Conservation (phyloP, 495 filamentous ascomycete genomes). For the Aspergillus coremiiformis region DNA sequence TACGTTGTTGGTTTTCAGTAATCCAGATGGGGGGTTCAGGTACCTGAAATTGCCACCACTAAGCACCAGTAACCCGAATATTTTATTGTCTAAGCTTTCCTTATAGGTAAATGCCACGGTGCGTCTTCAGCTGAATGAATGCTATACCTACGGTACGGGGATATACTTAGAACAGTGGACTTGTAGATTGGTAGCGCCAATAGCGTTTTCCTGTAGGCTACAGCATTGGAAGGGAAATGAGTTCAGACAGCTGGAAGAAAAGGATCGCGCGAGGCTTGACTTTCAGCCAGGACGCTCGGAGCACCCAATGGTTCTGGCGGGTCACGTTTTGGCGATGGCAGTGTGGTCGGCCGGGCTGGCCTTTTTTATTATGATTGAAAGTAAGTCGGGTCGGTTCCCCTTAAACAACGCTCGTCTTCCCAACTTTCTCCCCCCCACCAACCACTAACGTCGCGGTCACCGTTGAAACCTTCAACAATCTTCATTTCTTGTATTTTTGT, state of each 20-base stretch:
- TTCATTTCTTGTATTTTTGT: conserved; percentile 9
- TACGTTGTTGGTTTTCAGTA: background rate
- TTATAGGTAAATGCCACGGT: too few species aligned
- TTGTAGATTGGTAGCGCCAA: background rate
- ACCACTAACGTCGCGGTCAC: conserved; percentile 6
- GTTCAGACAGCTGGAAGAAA: conserved; percentile 1
- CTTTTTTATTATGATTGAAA: conserved; percentile 11
- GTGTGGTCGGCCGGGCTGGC: conserved; percentile 6
- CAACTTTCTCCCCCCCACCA: conserved; percentile 9
- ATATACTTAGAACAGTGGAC: background rate
- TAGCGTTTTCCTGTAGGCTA: background rate
- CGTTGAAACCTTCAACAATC: conserved; percentile 4
- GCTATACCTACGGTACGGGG: background rate
- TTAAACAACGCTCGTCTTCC: conserved; percentile 13
- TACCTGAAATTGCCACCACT: background rate
- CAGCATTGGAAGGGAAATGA: background rate
- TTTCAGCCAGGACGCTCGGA: conserved; percentile 4
- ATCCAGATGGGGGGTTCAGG: background rate
- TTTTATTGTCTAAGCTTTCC: background rate
- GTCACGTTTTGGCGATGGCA: conserved; percentile 19
- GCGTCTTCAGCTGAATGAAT: background rate
- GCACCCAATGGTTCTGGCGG: conserved; percentile 10
- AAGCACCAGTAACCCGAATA: background rate
- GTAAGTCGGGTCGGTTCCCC: conserved; percentile 10
- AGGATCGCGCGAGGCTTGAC: background rate